Evolutionary conservation across 192 early-diverging fungal species (phyloP), one percentile per base, ranked within the genome.

Genomic region (Gryganskiella cystojenkinii): DNA sequence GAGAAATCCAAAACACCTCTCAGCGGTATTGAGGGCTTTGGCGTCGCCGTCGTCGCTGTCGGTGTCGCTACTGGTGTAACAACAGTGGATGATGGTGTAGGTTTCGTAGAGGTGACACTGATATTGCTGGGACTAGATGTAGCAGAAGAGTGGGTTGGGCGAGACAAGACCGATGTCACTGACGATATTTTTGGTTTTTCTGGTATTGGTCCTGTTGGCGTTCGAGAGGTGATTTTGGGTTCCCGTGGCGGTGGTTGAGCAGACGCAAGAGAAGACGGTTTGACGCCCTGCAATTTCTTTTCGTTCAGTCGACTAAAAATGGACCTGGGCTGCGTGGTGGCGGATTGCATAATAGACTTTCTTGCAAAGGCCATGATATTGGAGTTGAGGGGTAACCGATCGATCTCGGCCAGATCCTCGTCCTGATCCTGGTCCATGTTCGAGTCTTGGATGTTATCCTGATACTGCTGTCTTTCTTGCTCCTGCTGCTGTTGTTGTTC

Each of bases 321-420:
- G 11, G 71, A 67, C 0, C 34, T 15, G 4, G 64, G 71, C 10
- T 47, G 50, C 14, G 58, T 45, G 3, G 64, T 25, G 3, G 71
- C 56, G 13, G 66, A 47, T 33, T 67, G 60, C 71, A 74, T 74
- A 24, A 67, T 65, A 14, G 71, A 73, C 19, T 73, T 73, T 20
- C 71, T 31, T 15, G 71, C 71, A 45, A 73, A 64, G 25, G 62
- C 71, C 71, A 73, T 64, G 33, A 65, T 65, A 25, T 33, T 37
- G 0, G 68, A 56, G 44, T 52, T 56, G n/a, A 61, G 42, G 20
- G 60, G 43, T 4, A 24, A 5, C 22, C 15, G 22, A 50, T 20
- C 19, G 4, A 17, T 6, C 9, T 50, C 47, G 27, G 42, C 20
- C 0, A n/a, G 7, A 30, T 13, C n/a, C 20, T 61, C 60, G 3